These are phyloP conservation scores for Vaccinium corymbosum DNA, from an alignment of 148 eudicot genomes.

Conservation along the genomic window DNA sequence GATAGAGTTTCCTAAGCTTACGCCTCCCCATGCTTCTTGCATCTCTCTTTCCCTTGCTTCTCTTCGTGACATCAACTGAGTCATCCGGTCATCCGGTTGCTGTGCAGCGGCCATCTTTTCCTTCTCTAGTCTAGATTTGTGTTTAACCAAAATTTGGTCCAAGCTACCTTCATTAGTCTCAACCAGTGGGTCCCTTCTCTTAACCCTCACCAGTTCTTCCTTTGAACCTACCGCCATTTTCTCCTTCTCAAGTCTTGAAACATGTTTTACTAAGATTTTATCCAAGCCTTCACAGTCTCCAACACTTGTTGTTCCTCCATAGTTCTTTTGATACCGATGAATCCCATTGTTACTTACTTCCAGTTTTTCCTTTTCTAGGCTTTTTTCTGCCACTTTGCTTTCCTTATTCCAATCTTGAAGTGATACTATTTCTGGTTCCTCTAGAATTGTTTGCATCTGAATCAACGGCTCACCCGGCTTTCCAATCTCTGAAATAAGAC, in stretches of 20 bases:
- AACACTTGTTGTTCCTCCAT: slow-evolving; percentile 16
- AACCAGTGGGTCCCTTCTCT: slow-evolving; percentile 31
- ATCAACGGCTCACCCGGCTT: slow-evolving; percentile 5
- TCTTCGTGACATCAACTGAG: slow-evolving; percentile 40
- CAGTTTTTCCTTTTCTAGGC: slow-evolving; percentile 29
- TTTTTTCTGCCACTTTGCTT: slow-evolving; percentile 15
- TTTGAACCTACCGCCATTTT: slow-evolving; percentile 30
- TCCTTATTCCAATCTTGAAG: slow-evolving; percentile 1
- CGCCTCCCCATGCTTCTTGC: slow-evolving; percentile 85
- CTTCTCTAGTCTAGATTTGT: slow-evolving; percentile 58
- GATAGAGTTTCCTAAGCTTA: slow-evolving; percentile 63
- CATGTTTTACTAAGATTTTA: slow-evolving; percentile 61
- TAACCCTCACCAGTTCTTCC: slow-evolving; percentile 33
- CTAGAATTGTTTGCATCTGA: background rate
- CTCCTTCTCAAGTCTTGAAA: slow-evolving; percentile 68
- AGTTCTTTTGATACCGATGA: slow-evolving; percentile 16
- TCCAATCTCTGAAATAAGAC: background rate
- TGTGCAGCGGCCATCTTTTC: slow-evolving; percentile 30
- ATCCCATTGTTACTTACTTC: slow-evolving; percentile 16
- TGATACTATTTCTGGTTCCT: background rate
- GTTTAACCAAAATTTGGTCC: slow-evolving; percentile 74
- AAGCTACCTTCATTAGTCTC: slow-evolving; percentile 49
- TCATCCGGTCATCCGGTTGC: slow-evolving; percentile 30
- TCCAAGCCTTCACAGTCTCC: slow-evolving; percentile 51
- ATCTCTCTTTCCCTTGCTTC: slow-evolving; percentile 79